Percentiles rank a stretch among this genome's conserved stretches.
Evolutionary conservation across 192 early-diverging fungal genomes (phyloP).

Genomic region (Coemansia sp.): DNA sequence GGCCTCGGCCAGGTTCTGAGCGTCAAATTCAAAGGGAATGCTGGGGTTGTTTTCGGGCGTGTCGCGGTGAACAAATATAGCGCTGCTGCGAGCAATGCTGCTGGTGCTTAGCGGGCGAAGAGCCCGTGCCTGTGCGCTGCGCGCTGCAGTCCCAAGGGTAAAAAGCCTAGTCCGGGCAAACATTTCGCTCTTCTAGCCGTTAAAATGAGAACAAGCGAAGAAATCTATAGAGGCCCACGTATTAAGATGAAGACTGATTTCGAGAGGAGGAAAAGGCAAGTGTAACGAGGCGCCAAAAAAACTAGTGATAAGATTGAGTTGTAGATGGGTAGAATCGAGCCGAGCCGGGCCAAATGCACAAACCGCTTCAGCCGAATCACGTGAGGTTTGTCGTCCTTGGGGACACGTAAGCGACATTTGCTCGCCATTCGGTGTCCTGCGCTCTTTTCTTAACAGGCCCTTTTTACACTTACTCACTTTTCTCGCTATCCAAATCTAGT

Average conservation of each 20-base stretch:
- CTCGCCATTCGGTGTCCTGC: background rate
- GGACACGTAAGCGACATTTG: constrained; percentile 10
- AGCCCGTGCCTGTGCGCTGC: constrained; percentile 1
- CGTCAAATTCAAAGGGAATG: constrained; percentile 81
- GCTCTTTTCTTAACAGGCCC: background rate
- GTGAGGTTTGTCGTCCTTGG: background rate
- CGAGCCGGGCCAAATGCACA: background rate
- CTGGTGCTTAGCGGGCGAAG: constrained; percentile 31
- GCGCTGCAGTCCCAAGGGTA: background rate
- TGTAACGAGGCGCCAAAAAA: background rate
- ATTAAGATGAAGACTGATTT: too few relatives aligned
- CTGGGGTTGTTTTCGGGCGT: constrained; percentile 80
- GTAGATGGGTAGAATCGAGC: background rate
- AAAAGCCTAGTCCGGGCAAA: constrained; percentile 25
- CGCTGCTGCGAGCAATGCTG: constrained; percentile 29
- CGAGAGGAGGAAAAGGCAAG: background rate
- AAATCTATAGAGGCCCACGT: background rate
- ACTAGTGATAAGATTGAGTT: background rate
- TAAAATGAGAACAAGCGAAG: background rate
- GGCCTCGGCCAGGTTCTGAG: constrained; percentile 76
- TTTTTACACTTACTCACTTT: background rate
- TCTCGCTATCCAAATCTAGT: background rate
- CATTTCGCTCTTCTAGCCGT: constrained; percentile 14
- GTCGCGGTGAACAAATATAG: constrained; percentile 66
- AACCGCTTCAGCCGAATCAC: constrained; percentile 2